Conservation (phyloP, 2,329 filamentous ascomycete genomes). For the Pestalotiopsis sp. region DNA sequence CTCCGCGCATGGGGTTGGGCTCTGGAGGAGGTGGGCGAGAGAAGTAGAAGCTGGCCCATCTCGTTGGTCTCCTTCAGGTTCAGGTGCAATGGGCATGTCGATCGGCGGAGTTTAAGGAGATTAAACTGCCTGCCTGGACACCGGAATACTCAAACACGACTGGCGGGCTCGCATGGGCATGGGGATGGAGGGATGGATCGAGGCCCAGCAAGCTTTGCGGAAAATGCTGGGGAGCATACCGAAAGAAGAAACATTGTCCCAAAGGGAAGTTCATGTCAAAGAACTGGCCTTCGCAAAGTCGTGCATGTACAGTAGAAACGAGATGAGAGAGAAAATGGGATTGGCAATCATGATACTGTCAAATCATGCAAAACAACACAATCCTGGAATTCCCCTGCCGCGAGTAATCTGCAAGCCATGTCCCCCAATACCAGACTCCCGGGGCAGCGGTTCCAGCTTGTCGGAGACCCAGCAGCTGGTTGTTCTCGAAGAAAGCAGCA, state of each 20-base stretch:
- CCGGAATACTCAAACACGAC: too few species aligned
- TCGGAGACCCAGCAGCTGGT: background rate
- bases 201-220: background rate
- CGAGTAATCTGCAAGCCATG: background rate
- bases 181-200: too few species aligned
- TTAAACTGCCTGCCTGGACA: background rate
- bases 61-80: background rate
- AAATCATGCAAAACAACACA: background rate
- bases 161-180: too few species aligned
- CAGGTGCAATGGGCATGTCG: constrained; percentile 1
- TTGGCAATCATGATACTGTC: background rate
- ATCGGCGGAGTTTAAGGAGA: constrained; percentile 3
- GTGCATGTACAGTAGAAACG: background rate
- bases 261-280: background rate
- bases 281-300: background rate
- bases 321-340: background rate
- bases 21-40: background rate
- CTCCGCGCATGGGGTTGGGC: background rate
- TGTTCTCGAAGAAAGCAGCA: constrained; percentile 1
- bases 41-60: background rate
- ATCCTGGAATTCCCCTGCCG: background rate
- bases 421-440: background rate
- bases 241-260: background rate
- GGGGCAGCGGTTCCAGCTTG: background rate
- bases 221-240: background rate